Evolutionary conservation across 768 basidiomycete genomes (phyloP).

Genomic region (Leccinellum albellum): DNA sequence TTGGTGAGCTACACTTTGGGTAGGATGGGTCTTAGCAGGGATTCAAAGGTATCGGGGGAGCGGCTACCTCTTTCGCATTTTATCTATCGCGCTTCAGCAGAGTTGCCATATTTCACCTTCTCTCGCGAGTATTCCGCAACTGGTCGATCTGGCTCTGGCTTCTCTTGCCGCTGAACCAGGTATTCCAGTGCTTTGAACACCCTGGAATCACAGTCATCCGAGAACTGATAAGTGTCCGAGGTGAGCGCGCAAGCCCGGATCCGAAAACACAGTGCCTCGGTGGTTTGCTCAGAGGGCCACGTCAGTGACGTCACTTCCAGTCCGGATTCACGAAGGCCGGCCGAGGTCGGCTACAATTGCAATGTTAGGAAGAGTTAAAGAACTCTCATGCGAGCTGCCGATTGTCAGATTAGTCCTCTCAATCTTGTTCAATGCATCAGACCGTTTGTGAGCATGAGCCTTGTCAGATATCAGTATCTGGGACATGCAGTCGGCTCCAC

Average conservation of each 20-base stretch:
- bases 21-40: neutral
- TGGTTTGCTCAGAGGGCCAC: neutral
- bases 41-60: neutral
- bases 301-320: neutral
- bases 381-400: neutral
- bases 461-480: neutral
- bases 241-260: neutral
- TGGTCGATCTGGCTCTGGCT: neutral
- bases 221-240: neutral
- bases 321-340: neutral
- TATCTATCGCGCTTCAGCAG: neutral
- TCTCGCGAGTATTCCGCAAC: neutral
- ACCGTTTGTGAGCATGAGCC: neutral
- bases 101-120: neutral
- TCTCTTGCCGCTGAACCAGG: neutral
- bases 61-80: neutral
- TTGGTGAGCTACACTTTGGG: neutral
- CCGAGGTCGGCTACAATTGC: neutral
- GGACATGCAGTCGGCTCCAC: neutral
- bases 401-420: neutral
- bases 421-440: neutral
- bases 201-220: neutral
- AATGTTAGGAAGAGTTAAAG: neutral
- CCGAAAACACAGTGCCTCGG: neutral
- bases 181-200: neutral